phyloP scores from a whole-genome alignment of 1,284 basidiomycete genomes.

The Rhodotorula sp. region DNA sequence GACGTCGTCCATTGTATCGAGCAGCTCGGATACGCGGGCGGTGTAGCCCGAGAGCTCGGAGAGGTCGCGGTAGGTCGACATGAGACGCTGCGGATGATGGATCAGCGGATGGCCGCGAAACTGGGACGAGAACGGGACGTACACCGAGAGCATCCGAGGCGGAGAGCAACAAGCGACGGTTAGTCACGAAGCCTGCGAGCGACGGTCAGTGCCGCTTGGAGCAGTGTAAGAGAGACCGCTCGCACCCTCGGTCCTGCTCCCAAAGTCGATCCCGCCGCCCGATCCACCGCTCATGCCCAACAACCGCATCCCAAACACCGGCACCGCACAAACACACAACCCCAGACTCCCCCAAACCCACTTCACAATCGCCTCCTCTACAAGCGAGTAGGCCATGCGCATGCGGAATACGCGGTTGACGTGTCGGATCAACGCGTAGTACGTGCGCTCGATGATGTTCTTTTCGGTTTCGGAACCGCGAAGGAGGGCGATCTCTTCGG shows the following conservation, averaged over 20 bases:
- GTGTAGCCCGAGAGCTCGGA: slow-evolving; percentile 96
- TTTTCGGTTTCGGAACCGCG: slow-evolving; percentile 89
- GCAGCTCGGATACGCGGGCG: slow-evolving; percentile 78
- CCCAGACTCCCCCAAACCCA: slow-evolving; percentile 91
- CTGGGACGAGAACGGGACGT: not conserved
- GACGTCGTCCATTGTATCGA: slow-evolving; percentile 90
- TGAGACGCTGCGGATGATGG: slow-evolving; percentile 53
- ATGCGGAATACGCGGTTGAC: slow-evolving; percentile 78
- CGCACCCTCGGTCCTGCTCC: slow-evolving; percentile 78
- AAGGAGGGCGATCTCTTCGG: slow-evolving; percentile 93
- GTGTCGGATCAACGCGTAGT: slow-evolving; percentile 83
- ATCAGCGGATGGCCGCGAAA: not conserved
- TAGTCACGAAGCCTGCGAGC: slow-evolving; percentile 63
- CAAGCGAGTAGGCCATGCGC: slow-evolving; percentile 85
- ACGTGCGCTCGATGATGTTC: slow-evolving; percentile 85
- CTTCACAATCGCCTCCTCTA: slow-evolving; percentile 94
- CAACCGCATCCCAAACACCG: slow-evolving; percentile 79
- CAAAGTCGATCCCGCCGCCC: slow-evolving; percentile 61
- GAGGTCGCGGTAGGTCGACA: slow-evolving; percentile 89
- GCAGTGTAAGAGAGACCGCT: not conserved
- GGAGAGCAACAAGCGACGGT: slow-evolving; percentile 77
- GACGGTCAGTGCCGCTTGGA: not conserved
- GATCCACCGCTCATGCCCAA: slow-evolving; percentile 55
- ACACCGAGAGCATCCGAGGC: slow-evolving; percentile 59
- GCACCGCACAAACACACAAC: slow-evolving; percentile 88